Evolutionary conservation across 805 yeast genomes (phyloP).

Genomic region (Isabelozyma pseudorhagii): DNA sequence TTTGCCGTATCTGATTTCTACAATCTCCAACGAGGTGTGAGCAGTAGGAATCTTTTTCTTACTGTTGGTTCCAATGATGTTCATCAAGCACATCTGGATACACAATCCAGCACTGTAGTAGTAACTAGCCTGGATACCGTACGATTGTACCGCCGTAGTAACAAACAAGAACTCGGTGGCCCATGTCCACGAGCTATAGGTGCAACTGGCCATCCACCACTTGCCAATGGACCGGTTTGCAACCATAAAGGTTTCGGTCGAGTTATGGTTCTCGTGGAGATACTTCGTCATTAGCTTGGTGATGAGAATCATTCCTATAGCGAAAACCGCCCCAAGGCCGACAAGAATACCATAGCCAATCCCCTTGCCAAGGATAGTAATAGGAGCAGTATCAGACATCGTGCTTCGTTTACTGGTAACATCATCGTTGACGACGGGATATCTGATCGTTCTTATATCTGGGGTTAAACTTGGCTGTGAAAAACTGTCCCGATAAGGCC

Average conservation of each 20-base stretch:
- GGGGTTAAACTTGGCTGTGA: too few relatives aligned
- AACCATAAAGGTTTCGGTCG: constrained; percentile 26
- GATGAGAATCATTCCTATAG: constrained; percentile 23
- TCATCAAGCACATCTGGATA: constrained; percentile 21
- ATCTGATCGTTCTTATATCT: too few relatives aligned
- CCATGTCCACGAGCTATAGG: constrained; percentile 27
- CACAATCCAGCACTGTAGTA: constrained; percentile 26
- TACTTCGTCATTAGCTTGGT: constrained; percentile 20
- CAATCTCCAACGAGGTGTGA: constrained; percentile 28
- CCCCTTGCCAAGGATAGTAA: constrained; percentile 18
- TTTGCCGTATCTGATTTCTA: constrained; percentile 24
- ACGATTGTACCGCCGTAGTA: constrained; percentile 21
- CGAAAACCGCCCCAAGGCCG: constrained; percentile 29
- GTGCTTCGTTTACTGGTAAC: not conserved
- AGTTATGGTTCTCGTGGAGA: constrained; percentile 20
- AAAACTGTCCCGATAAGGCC: too few relatives aligned
- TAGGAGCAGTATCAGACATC: constrained; percentile 5
- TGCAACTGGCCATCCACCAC: constrained; percentile 19
- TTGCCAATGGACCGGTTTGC: constrained; percentile 22
- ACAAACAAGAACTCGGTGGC: constrained; percentile 25
- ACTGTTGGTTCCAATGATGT: constrained; percentile 22
- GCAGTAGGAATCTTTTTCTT: constrained; percentile 25
- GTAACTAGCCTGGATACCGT: constrained; percentile 21
- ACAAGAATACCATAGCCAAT: constrained; percentile 29
- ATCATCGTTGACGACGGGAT: too few relatives aligned